Percentiles rank a stretch among this genome's conserved stretches.
phyloP scores from a whole-genome alignment of 441 rosid species.

The Rhodomyrtus psidioides region DNA sequence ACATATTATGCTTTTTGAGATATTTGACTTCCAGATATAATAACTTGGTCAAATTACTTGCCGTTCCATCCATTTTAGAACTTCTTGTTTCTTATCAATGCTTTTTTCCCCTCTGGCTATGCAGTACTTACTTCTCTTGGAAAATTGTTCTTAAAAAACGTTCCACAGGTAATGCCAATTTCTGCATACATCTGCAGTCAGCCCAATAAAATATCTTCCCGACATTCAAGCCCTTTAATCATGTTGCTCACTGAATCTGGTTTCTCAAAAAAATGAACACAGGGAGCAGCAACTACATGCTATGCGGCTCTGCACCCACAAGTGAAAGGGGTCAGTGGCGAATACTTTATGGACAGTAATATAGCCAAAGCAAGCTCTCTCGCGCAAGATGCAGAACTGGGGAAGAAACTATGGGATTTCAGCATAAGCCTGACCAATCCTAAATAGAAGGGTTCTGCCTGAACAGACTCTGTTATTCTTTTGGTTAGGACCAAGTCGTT shows the following conservation, averaged over 20 bases:
- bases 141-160: slow-evolving; percentile 32
- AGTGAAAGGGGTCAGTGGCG: slow-evolving; percentile 48
- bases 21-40: background rate
- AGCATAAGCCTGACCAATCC: slow-evolving; percentile 30
- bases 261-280: background rate
- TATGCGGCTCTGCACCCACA: slow-evolving; percentile 76
- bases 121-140: slow-evolving; percentile 34
- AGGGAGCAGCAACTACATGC: slow-evolving; percentile 87
- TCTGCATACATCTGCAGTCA: background rate
- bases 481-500: background rate
- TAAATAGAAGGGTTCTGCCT: background rate
- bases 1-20: background rate
- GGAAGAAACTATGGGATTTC: slow-evolving; percentile 70
- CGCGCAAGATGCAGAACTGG: slow-evolving; percentile 38
- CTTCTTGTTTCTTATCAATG: background rate
- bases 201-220: background rate
- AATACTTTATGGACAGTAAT: slow-evolving; percentile 47
- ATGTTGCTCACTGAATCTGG: background rate
- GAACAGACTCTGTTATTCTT: background rate
- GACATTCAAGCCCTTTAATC: background rate
- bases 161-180: slow-evolving; percentile 39
- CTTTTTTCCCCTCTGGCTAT: background rate
- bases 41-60: background rate
- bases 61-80: background rate
- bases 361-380: slow-evolving; percentile 22